Evolutionary conservation across 352 stramenopile genomes (phyloP).

Genomic region (Pythium biforme): DNA sequence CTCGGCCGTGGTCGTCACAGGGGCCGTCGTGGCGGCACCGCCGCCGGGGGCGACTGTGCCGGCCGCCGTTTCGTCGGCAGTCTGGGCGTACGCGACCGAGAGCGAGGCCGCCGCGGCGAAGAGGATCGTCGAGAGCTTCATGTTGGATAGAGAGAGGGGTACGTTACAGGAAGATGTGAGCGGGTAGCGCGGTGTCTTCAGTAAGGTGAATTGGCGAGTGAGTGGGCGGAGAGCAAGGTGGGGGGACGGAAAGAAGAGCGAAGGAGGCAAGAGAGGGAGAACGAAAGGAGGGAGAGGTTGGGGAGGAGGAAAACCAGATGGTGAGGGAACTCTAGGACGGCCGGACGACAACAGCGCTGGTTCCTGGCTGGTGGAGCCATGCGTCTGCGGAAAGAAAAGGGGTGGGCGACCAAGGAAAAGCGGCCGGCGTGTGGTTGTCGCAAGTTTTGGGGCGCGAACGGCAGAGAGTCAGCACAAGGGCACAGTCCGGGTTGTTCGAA

Average conservation of each 20-base stretch:
- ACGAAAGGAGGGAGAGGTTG: constrained; percentile 1
- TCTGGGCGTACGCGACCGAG: constrained; percentile 10
- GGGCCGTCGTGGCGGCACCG: not conserved
- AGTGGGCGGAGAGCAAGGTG: not conserved
- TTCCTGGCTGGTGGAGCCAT: not conserved
- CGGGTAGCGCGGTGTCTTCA: not conserved
- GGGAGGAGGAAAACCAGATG: constrained; percentile 1
- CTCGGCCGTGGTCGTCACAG: not conserved
- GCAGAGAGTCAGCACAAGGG: not conserved
- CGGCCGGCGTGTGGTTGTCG: not conserved
- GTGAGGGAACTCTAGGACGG: not conserved
- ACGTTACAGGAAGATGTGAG: not conserved
- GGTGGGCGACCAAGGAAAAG: not conserved
- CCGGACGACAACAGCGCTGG: not conserved
- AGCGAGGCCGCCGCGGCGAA: constrained; percentile 15
- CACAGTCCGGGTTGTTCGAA: not conserved
- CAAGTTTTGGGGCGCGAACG: not conserved
- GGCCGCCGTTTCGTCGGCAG: constrained; percentile 2
- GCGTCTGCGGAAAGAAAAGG: not conserved
- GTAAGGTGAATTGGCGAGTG: constrained; percentile 8
- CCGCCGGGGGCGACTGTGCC: constrained; percentile 1
- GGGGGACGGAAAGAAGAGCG: not conserved
- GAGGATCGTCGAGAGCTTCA: constrained; percentile 32
- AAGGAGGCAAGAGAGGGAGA: not conserved
- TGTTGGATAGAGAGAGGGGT: constrained; percentile 12